Conservation (phyloP, 257 asterid genomes). For the Solanum arcanum region DNA sequence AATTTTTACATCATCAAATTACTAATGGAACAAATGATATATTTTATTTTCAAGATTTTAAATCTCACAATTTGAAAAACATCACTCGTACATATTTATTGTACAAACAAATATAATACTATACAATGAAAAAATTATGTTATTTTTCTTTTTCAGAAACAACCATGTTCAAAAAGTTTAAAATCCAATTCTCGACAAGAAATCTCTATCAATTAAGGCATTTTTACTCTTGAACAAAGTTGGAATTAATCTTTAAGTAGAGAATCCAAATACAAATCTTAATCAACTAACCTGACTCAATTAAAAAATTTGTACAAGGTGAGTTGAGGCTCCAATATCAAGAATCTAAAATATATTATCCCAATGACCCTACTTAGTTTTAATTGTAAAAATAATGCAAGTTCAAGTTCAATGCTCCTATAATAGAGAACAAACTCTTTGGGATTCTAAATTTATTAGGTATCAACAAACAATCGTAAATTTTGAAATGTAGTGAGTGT, state of each 20-base stretch:
- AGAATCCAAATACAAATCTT: not conserved
- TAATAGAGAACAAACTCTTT: slow-evolving; percentile 1
- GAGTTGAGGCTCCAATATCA: not conserved
- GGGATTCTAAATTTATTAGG: not conserved
- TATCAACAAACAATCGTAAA: slow-evolving; percentile 3
- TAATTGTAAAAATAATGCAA: slow-evolving; percentile 1
- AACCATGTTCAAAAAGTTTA: not conserved
- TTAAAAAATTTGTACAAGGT: not conserved
- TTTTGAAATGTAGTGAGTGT: not conserved
- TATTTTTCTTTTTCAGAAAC: not conserved
- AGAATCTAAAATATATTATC: not conserved
- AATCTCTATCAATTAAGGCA: not conserved
- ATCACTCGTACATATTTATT: not conserved
- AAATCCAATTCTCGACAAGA: not conserved
- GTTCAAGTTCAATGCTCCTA: slow-evolving; percentile 29
- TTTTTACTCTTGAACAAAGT: not conserved
- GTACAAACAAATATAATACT: not conserved
- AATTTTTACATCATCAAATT: no score
- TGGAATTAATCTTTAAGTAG: not conserved
- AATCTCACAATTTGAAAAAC: not conserved
- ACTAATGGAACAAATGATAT: not conserved
- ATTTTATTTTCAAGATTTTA: not conserved
- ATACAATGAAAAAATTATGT: not conserved
- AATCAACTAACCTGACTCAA: not conserved
- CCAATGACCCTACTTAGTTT: not conserved